Conservation (phyloP, 371 early-diverging fungal genomes). For the Haplosporangium sp. region DNA sequence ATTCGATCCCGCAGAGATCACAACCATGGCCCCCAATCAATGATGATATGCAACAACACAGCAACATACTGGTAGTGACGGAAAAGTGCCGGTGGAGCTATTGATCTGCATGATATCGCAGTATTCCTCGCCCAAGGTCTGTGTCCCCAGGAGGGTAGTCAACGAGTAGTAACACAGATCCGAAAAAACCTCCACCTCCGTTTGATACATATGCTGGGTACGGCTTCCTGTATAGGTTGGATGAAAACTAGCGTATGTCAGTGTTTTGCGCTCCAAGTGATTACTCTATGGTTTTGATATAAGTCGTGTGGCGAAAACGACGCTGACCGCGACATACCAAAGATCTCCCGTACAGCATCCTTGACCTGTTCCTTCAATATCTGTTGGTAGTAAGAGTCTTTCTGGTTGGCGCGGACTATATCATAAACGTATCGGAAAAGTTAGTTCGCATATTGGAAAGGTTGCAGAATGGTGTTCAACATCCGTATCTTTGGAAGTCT, state of each 20-base stretch:
- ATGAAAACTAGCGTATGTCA: too few species aligned
- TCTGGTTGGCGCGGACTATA: conserved; percentile 86
- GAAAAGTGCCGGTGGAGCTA: conserved; percentile 59
- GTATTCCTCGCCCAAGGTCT: conserved; percentile 94
- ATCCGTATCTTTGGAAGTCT: too few species aligned
- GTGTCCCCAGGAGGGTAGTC: conserved; percentile 82
- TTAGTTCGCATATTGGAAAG: too few species aligned
- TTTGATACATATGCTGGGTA: conserved; percentile 73
- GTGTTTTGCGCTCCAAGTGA: not conserved
- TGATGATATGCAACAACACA: too few species aligned
- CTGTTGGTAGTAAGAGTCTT: conserved; percentile 83
- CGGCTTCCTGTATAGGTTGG: conserved; percentile 67
- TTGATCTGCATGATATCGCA: conserved; percentile 85
- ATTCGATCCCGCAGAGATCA: too few species aligned
- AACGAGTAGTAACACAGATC: conserved; percentile 77
- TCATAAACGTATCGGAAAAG: not conserved
- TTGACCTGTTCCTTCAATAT: conserved; percentile 73
- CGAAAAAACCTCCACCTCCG: conserved; percentile 70
- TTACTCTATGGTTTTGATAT: not conserved
- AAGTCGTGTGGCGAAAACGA: not conserved
- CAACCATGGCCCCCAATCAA: too few species aligned
- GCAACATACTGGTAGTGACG: conserved; percentile 61
- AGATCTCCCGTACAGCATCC: conserved; percentile 69
- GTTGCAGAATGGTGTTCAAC: too few species aligned
- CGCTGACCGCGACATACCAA: conserved; percentile 57